Conservation (phyloP, 306 rosid genomes). For the Prunus dulcis region DNA sequence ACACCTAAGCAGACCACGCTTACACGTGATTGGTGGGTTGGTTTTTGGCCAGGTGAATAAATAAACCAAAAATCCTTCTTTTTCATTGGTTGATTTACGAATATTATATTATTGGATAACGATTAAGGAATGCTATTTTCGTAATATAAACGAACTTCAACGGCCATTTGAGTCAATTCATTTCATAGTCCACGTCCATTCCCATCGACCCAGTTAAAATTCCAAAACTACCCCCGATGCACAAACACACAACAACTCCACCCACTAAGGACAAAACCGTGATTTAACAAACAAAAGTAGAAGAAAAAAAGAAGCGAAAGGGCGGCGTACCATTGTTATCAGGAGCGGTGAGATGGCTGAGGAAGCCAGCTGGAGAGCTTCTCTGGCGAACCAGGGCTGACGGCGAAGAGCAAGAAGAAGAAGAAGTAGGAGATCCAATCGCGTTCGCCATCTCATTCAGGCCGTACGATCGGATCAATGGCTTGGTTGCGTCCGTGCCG, state of each 20-base stretch:
- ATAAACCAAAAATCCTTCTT: background rate
- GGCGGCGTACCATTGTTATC: constrained; percentile 36
- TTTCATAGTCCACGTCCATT: background rate
- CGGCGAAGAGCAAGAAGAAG: constrained; percentile 30
- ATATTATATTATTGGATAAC: no score
- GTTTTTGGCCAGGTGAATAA: background rate
- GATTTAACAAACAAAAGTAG: background rate
- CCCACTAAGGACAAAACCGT: background rate
- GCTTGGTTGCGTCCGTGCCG: background rate
- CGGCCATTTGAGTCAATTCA: background rate
- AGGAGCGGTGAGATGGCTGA: constrained; percentile 40
- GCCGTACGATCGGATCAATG: constrained; percentile 42
- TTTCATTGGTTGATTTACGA: background rate
- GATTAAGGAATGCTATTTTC: background rate
- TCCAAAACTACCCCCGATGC: background rate
- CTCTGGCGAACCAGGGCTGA: constrained; percentile 70
- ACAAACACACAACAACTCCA: background rate
- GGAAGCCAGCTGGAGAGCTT: constrained; percentile 92
- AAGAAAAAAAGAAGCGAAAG: background rate
- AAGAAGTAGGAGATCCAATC: constrained; percentile 34
- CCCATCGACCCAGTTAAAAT: background rate
- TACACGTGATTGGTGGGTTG: constrained; percentile 1
- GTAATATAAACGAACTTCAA: background rate
- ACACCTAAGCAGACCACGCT: background rate
- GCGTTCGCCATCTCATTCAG: constrained; percentile 26